phyloP scores from a whole-genome alignment of 108 stramenopile genomes.

The Pseudonitzschia pungens region DNA sequence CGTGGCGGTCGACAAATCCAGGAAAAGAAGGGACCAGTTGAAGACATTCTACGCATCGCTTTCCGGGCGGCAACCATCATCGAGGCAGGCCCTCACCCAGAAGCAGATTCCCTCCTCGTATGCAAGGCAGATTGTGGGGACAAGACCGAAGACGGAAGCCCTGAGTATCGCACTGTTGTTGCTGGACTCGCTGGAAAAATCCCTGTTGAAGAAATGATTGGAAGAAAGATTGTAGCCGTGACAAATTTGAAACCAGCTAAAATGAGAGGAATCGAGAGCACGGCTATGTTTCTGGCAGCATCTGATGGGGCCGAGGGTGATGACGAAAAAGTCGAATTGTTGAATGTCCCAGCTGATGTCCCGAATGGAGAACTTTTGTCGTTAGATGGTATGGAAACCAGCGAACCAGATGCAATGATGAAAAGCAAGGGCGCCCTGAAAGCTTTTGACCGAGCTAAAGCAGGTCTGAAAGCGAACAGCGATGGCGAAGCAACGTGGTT shows the following conservation, averaged over 20 bases:
- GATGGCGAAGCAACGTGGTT: constrained; percentile 61
- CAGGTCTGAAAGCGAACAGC: constrained; percentile 49
- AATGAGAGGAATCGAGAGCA: constrained; percentile 85
- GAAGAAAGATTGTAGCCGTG: constrained; percentile 67
- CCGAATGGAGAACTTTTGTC: constrained; percentile 75
- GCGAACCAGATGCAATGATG: constrained; percentile 76
- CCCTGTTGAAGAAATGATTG: constrained; percentile 57
- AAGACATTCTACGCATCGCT: constrained; percentile 69
- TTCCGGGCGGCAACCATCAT: constrained; percentile 75
- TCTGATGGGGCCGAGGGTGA: constrained; percentile 64
- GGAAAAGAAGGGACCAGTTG: constrained; percentile 32
- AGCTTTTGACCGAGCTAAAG: constrained; percentile 75
- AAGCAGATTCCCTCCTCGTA: constrained; percentile 82
- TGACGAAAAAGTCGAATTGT: constrained; percentile 66
- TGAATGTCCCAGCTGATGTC: constrained; percentile 66
- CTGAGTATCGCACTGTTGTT: constrained; percentile 70
- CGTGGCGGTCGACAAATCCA: constrained; percentile 23
- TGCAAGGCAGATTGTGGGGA: constrained; percentile 85
- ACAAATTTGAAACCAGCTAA: constrained; percentile 87
- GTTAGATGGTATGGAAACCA: constrained; percentile 67
- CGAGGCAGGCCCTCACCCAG: constrained; percentile 77
- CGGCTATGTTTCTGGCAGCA: constrained; percentile 81
- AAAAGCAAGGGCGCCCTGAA: constrained; percentile 90
- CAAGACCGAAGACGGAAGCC: constrained; percentile 45
- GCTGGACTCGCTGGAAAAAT: constrained; percentile 80